These are phyloP conservation scores for Nephelium lappaceum DNA, from an alignment of 345 rosid genomes.

Conservation along the genomic window DNA sequence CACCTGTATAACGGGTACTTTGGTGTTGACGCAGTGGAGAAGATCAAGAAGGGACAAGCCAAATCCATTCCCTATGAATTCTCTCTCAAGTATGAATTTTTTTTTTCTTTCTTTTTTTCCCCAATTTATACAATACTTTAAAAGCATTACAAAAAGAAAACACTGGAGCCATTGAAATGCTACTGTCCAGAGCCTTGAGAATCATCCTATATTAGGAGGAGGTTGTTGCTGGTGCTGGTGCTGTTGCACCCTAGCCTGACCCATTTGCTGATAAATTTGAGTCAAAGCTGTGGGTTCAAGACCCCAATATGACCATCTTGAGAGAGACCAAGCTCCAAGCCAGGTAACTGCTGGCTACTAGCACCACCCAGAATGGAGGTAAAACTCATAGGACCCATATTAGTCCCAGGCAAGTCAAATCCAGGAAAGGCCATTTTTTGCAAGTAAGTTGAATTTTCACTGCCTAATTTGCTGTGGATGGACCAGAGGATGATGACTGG, in stretches of 20 bases:
- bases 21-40: slow-evolving; percentile 34
- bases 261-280: slow-evolving; percentile 94
- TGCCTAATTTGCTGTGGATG: slow-evolving; percentile 53
- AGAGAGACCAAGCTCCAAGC: slow-evolving; percentile 90
- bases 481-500: slow-evolving; percentile 51
- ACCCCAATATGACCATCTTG: slow-evolving; percentile 93
- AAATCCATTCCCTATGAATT: slow-evolving; percentile 46
- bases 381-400: slow-evolving; percentile 76
- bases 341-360: slow-evolving; percentile 68
- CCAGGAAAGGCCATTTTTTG: slow-evolving; percentile 74
- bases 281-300: slow-evolving; percentile 70
- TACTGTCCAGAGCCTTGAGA: slow-evolving; percentile 89
- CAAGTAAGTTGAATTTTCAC: slow-evolving; percentile 53
- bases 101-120: slow-evolving; percentile 30
- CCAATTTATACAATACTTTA: slow-evolving; percentile 55
- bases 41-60: slow-evolving; percentile 42
- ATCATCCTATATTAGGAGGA: slow-evolving; percentile 65
- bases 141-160: slow-evolving; percentile 36
- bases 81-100: slow-evolving; percentile 33
- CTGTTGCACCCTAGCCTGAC: slow-evolving; percentile 60
- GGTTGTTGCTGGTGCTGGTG: slow-evolving; percentile 54
- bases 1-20: slow-evolving; percentile 51
- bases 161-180: slow-evolving; percentile 39
- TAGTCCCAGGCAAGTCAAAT: slow-evolving; percentile 68
- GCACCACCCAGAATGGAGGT: slow-evolving; percentile 65